These are phyloP conservation scores for Melaleuca alternifolia DNA, from an alignment of 345 rosid species.

Conservation along the genomic window DNA sequence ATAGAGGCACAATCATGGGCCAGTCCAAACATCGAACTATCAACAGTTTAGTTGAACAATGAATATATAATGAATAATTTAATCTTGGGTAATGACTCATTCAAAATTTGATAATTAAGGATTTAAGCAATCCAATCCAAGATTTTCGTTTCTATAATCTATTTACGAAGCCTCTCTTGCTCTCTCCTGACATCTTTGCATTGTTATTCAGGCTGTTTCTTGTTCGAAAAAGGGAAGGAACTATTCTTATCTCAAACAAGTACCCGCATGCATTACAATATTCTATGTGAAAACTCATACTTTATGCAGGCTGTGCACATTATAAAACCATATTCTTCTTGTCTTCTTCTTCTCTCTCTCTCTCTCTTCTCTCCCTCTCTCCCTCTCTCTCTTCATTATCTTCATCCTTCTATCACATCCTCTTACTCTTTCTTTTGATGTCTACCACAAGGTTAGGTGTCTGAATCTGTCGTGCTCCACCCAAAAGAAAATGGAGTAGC, in stretches of 20 bases:
- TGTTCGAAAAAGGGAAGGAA: neutral
- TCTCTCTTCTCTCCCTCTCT: too few relatives aligned
- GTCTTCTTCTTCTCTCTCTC: neutral
- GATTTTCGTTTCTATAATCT: neutral
- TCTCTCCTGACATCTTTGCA: neutral
- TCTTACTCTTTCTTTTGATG: neutral
- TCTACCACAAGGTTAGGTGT: neutral
- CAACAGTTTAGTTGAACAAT: neutral
- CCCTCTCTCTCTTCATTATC: too few relatives aligned
- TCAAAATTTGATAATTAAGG: neutral
- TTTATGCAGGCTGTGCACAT: neutral
- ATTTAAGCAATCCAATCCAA: neutral
- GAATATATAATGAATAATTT: neutral
- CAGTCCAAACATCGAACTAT: neutral
- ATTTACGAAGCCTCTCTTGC: neutral
- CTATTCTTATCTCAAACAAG: neutral
- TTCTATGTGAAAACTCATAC: neutral
- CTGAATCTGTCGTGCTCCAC: neutral
- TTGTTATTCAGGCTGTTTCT: neutral
- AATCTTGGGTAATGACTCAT: neutral
- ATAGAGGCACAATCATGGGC: neutral
- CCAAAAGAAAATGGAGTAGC: neutral
- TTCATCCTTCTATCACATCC: neutral
- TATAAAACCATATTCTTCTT: neutral
- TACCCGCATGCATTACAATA: neutral